These are phyloP conservation scores for Colletotrichum trifolii DNA, from an alignment of 2,329 filamentous ascomycete genomes.

Conservation along the genomic window DNA sequence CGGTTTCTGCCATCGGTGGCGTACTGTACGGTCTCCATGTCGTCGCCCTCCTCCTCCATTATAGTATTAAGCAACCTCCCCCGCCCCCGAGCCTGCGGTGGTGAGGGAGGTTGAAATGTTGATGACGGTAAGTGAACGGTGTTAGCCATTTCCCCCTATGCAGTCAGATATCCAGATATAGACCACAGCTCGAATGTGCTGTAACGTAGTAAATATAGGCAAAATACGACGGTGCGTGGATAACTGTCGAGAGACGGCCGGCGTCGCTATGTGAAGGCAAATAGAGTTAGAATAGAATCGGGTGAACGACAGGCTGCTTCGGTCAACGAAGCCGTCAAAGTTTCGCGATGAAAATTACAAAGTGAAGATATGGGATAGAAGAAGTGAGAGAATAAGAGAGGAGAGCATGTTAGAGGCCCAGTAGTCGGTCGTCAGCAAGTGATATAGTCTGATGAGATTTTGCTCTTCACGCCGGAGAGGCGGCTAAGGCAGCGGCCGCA, in stretches of 20 bases:
- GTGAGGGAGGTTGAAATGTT: constrained; percentile 59
- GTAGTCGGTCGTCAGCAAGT: constrained; percentile 26
- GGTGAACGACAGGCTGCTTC: constrained; percentile 55
- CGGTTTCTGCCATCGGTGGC: constrained; percentile 40
- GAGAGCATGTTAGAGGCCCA: constrained; percentile 7
- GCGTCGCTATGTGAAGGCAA: constrained; percentile 43
- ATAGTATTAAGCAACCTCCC: constrained; percentile 71
- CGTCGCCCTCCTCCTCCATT: constrained; percentile 67
- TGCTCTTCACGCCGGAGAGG: constrained; percentile 18
- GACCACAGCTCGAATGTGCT: constrained; percentile 23
- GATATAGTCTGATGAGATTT: constrained; percentile 32
- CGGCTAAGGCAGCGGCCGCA: constrained; percentile 31
- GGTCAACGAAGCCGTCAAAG: constrained; percentile 56
- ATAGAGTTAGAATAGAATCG: constrained; percentile 37
- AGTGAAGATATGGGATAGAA: constrained; percentile 40
- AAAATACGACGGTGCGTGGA: constrained; percentile 27
- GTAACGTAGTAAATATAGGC: constrained; percentile 30
- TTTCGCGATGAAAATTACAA: constrained; percentile 27
- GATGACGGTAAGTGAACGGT: constrained; percentile 51
- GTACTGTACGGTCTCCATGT: constrained; percentile 50
- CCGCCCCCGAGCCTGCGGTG: constrained; percentile 67
- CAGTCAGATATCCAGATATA: constrained; percentile 44
- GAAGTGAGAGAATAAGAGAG: constrained; percentile 5
- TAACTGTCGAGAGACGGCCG: constrained; percentile 46
- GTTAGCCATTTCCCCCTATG: constrained; percentile 59